Evolutionary conservation across 805 yeast species (phyloP), one percentile per base, ranked within the genome.

Genomic region (Pichia exigua): DNA sequence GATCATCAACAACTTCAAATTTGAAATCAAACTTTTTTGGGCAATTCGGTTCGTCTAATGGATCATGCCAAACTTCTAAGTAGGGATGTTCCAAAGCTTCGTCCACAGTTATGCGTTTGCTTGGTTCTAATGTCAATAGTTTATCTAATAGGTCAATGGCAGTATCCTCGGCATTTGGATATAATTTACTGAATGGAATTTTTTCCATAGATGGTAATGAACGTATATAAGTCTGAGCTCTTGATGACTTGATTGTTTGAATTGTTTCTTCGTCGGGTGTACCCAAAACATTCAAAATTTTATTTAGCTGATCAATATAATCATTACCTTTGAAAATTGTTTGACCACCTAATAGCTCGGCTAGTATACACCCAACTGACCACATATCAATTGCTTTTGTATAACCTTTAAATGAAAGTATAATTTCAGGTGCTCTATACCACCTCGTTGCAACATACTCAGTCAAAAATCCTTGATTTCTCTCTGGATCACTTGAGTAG

Each of bases 391-490:
- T 92, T 24, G 99, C 97, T 70, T 89, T 91, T 7, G 98, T 87
- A 68, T 92, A 92, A 53, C 91, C 88, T 66, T 94, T 95, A 72
- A 87, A 89, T 57, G 95, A 85, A 50, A 94, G 75, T 90, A 94
- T 92, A 68, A 94, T 90, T 65, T 94, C 99, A 0, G 99, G 99
- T 3, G 99, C 99, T 59, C 99, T 76, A 69, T 94, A 94, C 99
- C 99, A 94, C 66, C 99, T 78, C 1, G 99, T 94, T 32, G 99
- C 98, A 27, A 94, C 99, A 65, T 94, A 94, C 67, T 92, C 98
- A 1, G 99, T 94, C 74, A 92, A 73, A 62, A 89, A 92, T n/a
- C 96, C 97, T 32, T 87, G 86, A 60, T 90, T 89, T 60, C 83
- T 87, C 54, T 83, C 91, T 0, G 90, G 87, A 61, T 83, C 85